Percentiles rank a stretch among this genome's conserved stretches.
phyloP scores from a whole-genome alignment of 108 stramenopile species.

The Nitzschia sp. region DNA sequence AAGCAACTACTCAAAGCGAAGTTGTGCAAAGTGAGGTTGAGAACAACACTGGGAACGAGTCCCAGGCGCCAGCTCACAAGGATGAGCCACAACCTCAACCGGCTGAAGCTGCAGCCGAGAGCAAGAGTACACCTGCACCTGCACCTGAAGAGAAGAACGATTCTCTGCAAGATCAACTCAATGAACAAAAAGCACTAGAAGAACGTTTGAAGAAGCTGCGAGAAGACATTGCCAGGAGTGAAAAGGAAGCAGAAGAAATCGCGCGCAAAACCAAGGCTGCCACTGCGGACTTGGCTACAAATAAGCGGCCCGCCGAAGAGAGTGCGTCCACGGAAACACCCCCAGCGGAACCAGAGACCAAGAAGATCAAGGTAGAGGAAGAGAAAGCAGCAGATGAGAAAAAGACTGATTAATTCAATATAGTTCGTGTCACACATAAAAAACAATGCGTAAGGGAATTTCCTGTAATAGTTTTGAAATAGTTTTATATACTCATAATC shows the following conservation, averaged over 20 bases:
- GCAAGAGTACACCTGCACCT: slow-evolving; percentile 4
- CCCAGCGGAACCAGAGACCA: background rate
- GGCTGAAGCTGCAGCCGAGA: background rate
- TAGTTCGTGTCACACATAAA: too few relatives aligned
- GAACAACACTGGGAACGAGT: background rate
- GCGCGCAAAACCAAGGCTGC: slow-evolving; percentile 17
- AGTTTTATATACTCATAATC: too few relatives aligned
- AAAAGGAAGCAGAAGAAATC: slow-evolving; percentile 38
- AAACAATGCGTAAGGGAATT: too few relatives aligned
- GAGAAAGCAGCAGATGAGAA: slow-evolving; percentile 1
- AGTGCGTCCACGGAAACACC: background rate
- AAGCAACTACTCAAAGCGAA: slow-evolving; percentile 7
- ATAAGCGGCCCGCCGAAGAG: slow-evolving; percentile 15
- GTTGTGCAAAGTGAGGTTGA: slow-evolving; percentile 4
- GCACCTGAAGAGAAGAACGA: slow-evolving; percentile 23
- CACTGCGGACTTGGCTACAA: background rate
- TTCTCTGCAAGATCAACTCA: slow-evolving; percentile 26
- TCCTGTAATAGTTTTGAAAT: too few relatives aligned
- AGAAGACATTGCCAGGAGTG: slow-evolving; percentile 40
- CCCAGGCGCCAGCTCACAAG: background rate
- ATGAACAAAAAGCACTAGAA: slow-evolving; percentile 36
- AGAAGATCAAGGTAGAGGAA: slow-evolving; percentile 7
- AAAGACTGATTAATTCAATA: background rate
- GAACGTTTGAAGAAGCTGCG: slow-evolving; percentile 36
- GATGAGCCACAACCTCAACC: background rate